Base-by-base conservation (phyloP, 2,329 filamentous ascomycete genomes). In the Fusarium dlaminii region DNA sequence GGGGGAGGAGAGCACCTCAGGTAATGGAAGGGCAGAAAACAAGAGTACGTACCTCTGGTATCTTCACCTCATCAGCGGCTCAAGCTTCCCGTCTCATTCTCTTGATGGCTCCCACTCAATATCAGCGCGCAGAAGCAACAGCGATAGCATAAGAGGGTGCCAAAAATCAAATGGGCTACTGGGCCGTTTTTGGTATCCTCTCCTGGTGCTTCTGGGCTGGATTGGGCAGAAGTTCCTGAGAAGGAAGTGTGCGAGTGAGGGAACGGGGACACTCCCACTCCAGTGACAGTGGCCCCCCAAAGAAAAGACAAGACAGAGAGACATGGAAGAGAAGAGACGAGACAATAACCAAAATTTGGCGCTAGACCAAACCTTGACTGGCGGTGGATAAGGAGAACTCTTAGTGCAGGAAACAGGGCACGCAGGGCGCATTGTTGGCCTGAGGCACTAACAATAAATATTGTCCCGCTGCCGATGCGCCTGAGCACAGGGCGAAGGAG, bases 361-460 rank as follows among this genome's bases (percentile, higher is more conserved):
- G 80, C 80, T 82, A 82, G 75, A 72, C 81, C 81, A 76, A 81
- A 81, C 69, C 52, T 75, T 76, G 81, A 77, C 78, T 81, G 77
- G 80, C 77, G 80, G 81, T 80, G 80, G 79, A 79, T 79, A 79
- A 77, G 74, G 72, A 70, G 70, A 78, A 77, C 75, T 80, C 78
- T 80, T 81, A 81, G 80, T 77, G 79, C 70, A 75, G 74, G 36
- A 70, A 81, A 79, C 76, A 78, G 71, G 74, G 74, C 69, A 72
- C 72, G 70, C 56, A 68, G 66, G 56, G 68, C 65, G 72, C 49
- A 59, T 68, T 77, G 68, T 70, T 39, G 36, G 77, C 77, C 77
- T 78, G 75, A 79, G 77, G 77, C 77, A 75, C 59, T 54, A 54
- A 55, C 56, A 57, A 69, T 62, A 58, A 63, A 72, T 64, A 72